A percentile compares a stretch with the other conserved stretches of the same genome.
phyloP scores from a whole-genome alignment of 2,329 filamentous ascomycete genomes.

The Cladosporium halotolerans region DNA sequence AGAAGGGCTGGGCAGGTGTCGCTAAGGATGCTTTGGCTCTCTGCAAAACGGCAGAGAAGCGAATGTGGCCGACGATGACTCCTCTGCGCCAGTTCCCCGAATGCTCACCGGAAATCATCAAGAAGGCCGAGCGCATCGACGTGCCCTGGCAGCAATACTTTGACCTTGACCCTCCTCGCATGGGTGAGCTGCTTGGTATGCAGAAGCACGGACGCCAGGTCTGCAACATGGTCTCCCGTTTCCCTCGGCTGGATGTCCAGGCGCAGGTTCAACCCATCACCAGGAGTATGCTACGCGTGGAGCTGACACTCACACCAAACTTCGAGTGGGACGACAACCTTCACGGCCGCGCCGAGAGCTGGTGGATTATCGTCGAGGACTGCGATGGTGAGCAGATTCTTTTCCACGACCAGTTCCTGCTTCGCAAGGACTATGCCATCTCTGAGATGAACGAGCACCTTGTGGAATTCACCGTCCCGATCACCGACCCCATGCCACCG shows the following conservation, averaged over 20 bases:
- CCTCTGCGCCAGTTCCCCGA: slow-evolving; percentile 82
- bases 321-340: slow-evolving; percentile 92
- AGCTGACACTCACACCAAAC: slow-evolving; percentile 85
- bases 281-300: slow-evolving; percentile 82
- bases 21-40: slow-evolving; percentile 87
- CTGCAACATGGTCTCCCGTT: slow-evolving; percentile 81
- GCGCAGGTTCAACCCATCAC: slow-evolving; percentile 94
- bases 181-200: slow-evolving; percentile 89
- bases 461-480: slow-evolving; percentile 92
- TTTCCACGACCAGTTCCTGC: slow-evolving; percentile 87
- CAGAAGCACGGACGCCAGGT: slow-evolving; percentile 81
- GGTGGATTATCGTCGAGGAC: slow-evolving; percentile 97
- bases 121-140: slow-evolving; percentile 90
- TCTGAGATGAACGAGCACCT: slow-evolving; percentile 87
- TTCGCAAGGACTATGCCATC: slow-evolving; percentile 81
- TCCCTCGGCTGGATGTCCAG: slow-evolving; percentile 85
- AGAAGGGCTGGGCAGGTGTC: slow-evolving; percentile 92
- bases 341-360: slow-evolving; percentile 82
- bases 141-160: slow-evolving; percentile 93
- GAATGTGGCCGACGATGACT: slow-evolving; percentile 99
- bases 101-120: slow-evolving; percentile 77
- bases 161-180: slow-evolving; percentile 88
- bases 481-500: slow-evolving; percentile 94
- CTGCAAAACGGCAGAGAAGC: slow-evolving; percentile 98
- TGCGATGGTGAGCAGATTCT: slow-evolving; percentile 95